phyloP scores from a whole-genome alignment of 2,329 filamentous ascomycete species.

The Clarireedia hainanense region DNA sequence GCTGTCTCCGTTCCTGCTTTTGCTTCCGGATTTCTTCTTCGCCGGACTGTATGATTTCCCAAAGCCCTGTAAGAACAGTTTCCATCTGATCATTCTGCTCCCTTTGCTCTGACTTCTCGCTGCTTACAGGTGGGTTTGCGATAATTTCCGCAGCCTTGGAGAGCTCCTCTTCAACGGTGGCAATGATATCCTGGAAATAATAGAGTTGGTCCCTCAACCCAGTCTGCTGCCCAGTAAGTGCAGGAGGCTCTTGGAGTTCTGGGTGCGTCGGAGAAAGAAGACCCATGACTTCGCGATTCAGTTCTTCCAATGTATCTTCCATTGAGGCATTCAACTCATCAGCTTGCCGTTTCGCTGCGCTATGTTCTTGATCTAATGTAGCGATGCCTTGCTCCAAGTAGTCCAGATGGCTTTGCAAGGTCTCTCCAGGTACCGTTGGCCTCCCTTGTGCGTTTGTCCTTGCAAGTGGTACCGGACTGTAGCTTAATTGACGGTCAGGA shows the following conservation, averaged over 20 bases:
- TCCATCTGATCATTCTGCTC: conserved; percentile 48
- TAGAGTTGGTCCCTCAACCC: conserved; percentile 59
- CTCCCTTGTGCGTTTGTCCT: conserved; percentile 37
- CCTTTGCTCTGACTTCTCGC: conserved; percentile 32
- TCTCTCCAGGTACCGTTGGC: conserved; percentile 36
- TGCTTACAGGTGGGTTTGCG: conserved; percentile 13
- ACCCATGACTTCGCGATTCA: conserved; percentile 58
- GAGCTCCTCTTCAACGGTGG: conserved; percentile 35
- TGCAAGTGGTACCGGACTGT: conserved; percentile 18
- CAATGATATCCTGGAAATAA: conserved; percentile 57
- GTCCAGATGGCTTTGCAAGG: conserved; percentile 52
- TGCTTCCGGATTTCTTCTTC: conserved; percentile 48
- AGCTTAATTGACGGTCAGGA: conserved; percentile 32
- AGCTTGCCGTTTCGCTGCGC: conserved; percentile 7
- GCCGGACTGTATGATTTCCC: conserved; percentile 41
- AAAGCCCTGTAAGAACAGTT: conserved; percentile 40
- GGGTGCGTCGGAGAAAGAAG: conserved; percentile 44
- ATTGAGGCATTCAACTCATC: conserved; percentile 24
- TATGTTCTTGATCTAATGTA: conserved; percentile 50
- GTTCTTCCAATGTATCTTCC: conserved; percentile 47
- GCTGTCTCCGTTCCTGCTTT: conserved; percentile 45
- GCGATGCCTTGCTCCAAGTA: conserved; percentile 62
- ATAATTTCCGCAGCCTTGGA: conserved; percentile 15
- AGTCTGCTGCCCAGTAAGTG: conserved; percentile 44
- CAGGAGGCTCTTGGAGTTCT: conserved; percentile 49